phyloP scores from a whole-genome alignment of 768 basidiomycete species.

The Paxillus involutus region DNA sequence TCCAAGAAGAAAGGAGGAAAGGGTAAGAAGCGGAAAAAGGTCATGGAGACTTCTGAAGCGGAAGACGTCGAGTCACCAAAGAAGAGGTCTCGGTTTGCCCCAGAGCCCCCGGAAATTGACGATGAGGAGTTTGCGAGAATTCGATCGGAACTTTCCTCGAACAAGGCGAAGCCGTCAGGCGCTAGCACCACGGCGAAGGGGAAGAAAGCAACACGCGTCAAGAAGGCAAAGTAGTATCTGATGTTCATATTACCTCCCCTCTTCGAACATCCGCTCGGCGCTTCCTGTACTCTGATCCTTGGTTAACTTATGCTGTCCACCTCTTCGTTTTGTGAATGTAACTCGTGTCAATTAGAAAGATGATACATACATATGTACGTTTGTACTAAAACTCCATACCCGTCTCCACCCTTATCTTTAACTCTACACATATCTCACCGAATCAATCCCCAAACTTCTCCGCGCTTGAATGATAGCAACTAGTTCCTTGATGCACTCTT shows the following conservation, averaged over 20 bases:
- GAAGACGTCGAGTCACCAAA: conserved; percentile 40
- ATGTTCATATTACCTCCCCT: neutral
- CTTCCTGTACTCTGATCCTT: neutral
- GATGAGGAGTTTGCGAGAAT: conserved; percentile 65
- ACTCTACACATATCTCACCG: conserved; percentile 65
- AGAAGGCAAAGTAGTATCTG: conserved; percentile 34
- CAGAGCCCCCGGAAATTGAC: conserved; percentile 55
- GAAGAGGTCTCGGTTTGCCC: conserved; percentile 47
- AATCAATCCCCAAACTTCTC: conserved; percentile 81
- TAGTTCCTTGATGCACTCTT: conserved; percentile 94
- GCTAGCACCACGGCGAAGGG: conserved; percentile 19
- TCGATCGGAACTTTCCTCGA: conserved; percentile 58
- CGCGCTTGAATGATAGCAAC: conserved; percentile 83
- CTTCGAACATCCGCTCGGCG: neutral
- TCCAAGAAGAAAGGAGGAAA: conserved; percentile 42
- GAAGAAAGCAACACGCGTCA: conserved; percentile 32
- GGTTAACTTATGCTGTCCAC: conserved; percentile 1
- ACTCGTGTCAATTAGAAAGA: neutral
- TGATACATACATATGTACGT: conserved; percentile 2
- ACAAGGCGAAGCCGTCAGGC: conserved; percentile 30
- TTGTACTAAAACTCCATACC: conserved; percentile 1
- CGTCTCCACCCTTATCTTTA: neutral
- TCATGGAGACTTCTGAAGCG: conserved; percentile 37
- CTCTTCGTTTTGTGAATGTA: neutral
- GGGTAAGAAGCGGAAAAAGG: conserved; percentile 53